These are phyloP conservation scores for Gossypium davidsonii DNA, from an alignment of 441 rosid genomes.

Conservation along the genomic window DNA sequence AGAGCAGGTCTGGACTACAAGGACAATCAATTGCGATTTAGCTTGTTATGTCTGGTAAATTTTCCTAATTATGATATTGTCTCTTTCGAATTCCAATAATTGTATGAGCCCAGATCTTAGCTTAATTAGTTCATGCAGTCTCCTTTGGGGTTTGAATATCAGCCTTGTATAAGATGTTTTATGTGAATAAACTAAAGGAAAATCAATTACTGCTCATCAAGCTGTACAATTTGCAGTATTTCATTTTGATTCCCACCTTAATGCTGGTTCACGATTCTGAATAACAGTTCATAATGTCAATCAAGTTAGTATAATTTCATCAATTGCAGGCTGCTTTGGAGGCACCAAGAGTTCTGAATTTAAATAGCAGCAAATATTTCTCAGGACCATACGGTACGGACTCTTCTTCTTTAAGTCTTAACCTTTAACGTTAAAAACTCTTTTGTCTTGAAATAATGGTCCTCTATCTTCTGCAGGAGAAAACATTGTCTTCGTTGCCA, in stretches of 20 bases:
- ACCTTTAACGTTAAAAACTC: not conserved
- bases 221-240: not conserved
- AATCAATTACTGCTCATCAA: not conserved
- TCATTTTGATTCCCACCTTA: not conserved
- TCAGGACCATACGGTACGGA: conserved; percentile 71
- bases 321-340: conserved; percentile 69
- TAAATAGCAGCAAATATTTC: conserved; percentile 49
- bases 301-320: conserved; percentile 14
- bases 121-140: not conserved
- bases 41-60: conserved; percentile 69
- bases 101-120: not conserved
- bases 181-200: not conserved
- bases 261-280: not conserved
- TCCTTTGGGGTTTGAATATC: not conserved
- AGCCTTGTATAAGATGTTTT: not conserved
- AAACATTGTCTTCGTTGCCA: conserved; percentile 70
- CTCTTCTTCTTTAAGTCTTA: not conserved
- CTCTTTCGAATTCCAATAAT: not conserved
- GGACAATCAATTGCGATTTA: conserved; percentile 80
- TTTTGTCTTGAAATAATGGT: not conserved
- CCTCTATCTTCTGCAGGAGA: conserved; percentile 46
- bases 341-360: conserved; percentile 73
- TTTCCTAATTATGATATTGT: not conserved
- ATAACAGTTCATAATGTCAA: not conserved
- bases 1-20: conserved; percentile 60